A percentile compares a stretch with the other conserved stretches of the same genome.
These are phyloP conservation scores for Hansenula sp. DNA, from an alignment of 1,139 yeast species.

Conservation along the genomic window DNA sequence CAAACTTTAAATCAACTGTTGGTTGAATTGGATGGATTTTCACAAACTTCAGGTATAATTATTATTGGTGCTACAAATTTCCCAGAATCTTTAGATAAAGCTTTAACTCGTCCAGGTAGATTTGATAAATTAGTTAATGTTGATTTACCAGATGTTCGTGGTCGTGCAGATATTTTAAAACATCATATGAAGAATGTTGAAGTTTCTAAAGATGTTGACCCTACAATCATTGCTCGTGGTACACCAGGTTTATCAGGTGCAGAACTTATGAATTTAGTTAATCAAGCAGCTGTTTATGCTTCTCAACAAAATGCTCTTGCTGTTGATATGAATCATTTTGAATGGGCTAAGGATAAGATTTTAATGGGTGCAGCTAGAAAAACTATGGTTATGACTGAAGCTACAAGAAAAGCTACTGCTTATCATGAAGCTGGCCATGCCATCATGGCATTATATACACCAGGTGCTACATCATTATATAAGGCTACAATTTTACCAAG, in stretches of 20 bases:
- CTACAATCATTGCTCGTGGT: conserved; percentile 87
- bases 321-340: conserved; percentile 88
- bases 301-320: conserved; percentile 88
- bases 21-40: conserved; percentile 95
- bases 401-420: conserved; percentile 88
- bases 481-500: conserved; percentile 96
- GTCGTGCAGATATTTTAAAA: conserved; percentile 86
- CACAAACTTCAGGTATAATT: conserved; percentile 88
- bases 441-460: conserved; percentile 90
- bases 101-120: conserved; percentile 96
- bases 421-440: conserved; percentile 99
- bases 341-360: conserved; percentile 99
- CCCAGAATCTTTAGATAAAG: conserved; percentile 95
- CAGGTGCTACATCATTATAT: conserved; percentile 94
- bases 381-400: conserved; percentile 96
- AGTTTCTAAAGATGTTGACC: conserved; percentile 78
- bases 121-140: conserved; percentile 95
- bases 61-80: conserved; percentile 98
- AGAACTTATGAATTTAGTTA: conserved; percentile 88
- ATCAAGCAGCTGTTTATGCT: conserved; percentile 97
- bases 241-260: conserved; percentile 99
- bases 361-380: conserved; percentile 97
- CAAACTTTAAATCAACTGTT: conserved; percentile 93
- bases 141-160: conserved; percentile 96
- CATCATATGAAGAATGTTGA: conserved; percentile 94